Evolutionary conservation across 2,329 filamentous ascomycete genomes (phyloP).

Genomic region (Aspergillus ustus): DNA sequence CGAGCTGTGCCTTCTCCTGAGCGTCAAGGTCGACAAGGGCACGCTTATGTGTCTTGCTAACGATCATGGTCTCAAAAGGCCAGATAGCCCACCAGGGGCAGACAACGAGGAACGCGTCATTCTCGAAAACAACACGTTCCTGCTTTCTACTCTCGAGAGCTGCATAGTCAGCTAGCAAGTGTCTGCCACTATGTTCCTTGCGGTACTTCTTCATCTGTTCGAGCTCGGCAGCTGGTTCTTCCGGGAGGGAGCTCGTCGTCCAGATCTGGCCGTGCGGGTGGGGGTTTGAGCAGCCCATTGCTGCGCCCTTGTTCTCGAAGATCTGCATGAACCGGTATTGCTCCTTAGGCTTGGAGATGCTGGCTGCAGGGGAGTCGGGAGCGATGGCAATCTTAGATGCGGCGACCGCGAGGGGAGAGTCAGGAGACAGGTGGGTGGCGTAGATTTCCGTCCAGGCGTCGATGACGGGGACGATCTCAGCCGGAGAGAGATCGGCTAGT

Average conservation of each 20-base stretch:
- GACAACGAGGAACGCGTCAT: slow-evolving; percentile 79
- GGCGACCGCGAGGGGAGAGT: slow-evolving; percentile 64
- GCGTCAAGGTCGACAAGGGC: slow-evolving; percentile 80
- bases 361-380: slow-evolving; percentile 51
- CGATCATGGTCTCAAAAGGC: slow-evolving; percentile 94
- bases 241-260: slow-evolving; percentile 88
- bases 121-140: slow-evolving; percentile 88
- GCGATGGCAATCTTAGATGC: slow-evolving; percentile 53
- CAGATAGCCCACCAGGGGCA: slow-evolving; percentile 98
- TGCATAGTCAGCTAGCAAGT: slow-evolving; percentile 86
- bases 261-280: slow-evolving; percentile 97
- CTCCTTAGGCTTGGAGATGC: slow-evolving; percentile 62
- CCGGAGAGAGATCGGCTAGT: slow-evolving; percentile 80
- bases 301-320: slow-evolving; percentile 97
- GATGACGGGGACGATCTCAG: slow-evolving; percentile 80
- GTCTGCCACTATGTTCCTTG: slow-evolving; percentile 69
- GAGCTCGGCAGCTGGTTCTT: slow-evolving; percentile 83
- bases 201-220: slow-evolving; percentile 79
- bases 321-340: slow-evolving; percentile 98
- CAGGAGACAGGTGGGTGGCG: slow-evolving; percentile 74
- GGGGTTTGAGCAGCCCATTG: slow-evolving; percentile 98
- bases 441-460: slow-evolving; percentile 93
- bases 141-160: slow-evolving; percentile 78
- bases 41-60: slow-evolving; percentile 82
- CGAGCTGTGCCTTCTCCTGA: slow-evolving; percentile 72